Percentiles rank a stretch among this genome's conserved stretches.
Conservation (phyloP, 2,329 filamentous ascomycete genomes). For the Sporothrix pallida region DNA sequence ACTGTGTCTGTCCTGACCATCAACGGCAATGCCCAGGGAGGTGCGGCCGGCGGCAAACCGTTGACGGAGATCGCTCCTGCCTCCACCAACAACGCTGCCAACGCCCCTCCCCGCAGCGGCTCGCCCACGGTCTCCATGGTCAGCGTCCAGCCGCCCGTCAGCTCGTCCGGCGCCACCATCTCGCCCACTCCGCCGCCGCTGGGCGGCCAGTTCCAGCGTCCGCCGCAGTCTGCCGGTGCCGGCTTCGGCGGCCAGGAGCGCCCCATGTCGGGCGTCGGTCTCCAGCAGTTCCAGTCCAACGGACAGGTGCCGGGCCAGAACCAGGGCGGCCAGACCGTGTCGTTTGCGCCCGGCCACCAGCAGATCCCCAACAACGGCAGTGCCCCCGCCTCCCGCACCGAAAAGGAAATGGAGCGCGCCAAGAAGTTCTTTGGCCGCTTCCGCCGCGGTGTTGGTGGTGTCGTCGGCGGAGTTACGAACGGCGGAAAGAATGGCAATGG, state of each 20-base stretch:
- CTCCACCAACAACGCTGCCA: not conserved
- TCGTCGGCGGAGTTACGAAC: conserved; percentile 34
- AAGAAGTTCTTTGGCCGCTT: conserved; percentile 38
- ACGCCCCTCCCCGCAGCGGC: not conserved
- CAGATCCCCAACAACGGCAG: not conserved
- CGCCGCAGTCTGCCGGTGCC: conserved; percentile 8
- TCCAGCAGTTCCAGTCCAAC: conserved; percentile 9
- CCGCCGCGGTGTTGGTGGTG: conserved; percentile 28
- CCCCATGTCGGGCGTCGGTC: not conserved
- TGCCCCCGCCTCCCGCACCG: conserved; percentile 24
- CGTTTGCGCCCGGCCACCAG: not conserved
- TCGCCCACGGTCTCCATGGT: conserved; percentile 31
- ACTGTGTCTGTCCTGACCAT: conserved; percentile 28
- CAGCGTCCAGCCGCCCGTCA: conserved; percentile 13
- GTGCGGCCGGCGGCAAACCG: not conserved
- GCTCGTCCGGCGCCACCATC: conserved; percentile 25
- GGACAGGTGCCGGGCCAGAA: not conserved
- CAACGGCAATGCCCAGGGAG: not conserved
- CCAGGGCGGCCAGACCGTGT: not conserved
- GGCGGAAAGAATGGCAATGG: conserved; percentile 33
- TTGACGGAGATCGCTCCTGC: not conserved
- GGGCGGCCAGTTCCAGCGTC: conserved; percentile 19
- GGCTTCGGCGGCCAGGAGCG: conserved; percentile 24
- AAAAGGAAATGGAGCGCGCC: conserved; percentile 39
- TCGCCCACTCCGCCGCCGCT: conserved; percentile 29